These are phyloP conservation scores for Boletus sp. DNA, from an alignment of 768 basidiomycete genomes.

Conservation along the genomic window DNA sequence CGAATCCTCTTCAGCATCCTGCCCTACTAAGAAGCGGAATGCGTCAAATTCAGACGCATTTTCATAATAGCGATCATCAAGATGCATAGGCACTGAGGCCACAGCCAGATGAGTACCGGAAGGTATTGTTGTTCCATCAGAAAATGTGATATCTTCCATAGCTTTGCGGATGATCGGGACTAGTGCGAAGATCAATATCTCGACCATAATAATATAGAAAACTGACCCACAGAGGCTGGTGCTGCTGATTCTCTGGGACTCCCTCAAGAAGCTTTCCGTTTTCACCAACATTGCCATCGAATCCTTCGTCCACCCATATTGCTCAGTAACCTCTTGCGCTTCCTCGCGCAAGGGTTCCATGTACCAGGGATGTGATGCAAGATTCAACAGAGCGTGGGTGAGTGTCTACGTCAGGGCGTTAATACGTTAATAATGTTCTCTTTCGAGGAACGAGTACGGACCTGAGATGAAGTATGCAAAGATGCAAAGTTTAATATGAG, in stretches of 20 bases:
- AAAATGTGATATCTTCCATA: slow-evolving; percentile 33
- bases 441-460: slow-evolving; percentile 8
- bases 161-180: slow-evolving; percentile 35
- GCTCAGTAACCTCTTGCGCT: slow-evolving; percentile 29
- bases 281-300: slow-evolving; percentile 35
- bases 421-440: slow-evolving; percentile 6
- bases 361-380: slow-evolving; percentile 41
- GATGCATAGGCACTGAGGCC: slow-evolving; percentile 34
- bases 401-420: slow-evolving; percentile 28
- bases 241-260: slow-evolving; percentile 37
- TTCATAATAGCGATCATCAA: slow-evolving; percentile 42
- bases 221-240: slow-evolving; percentile 32
- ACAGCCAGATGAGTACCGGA: slow-evolving; percentile 38
- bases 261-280: slow-evolving; percentile 45
- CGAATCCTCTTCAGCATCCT: slow-evolving; percentile 22
- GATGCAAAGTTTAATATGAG: slow-evolving; percentile 39
- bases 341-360: slow-evolving; percentile 42
- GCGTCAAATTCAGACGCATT: slow-evolving; percentile 42
- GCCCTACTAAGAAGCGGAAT: slow-evolving; percentile 38
- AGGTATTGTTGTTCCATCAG: slow-evolving; percentile 38
- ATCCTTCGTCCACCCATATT: slow-evolving; percentile 34
- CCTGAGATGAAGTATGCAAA: slow-evolving; percentile 36
- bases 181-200: slow-evolving; percentile 12
- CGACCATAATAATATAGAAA: background rate
- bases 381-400: slow-evolving; percentile 38